A percentile compares a stretch with the other conserved stretches of the same genome.
phyloP scores from a whole-genome alignment of 2,329 filamentous ascomycete genomes.

The Xylariaceae sp. region DNA sequence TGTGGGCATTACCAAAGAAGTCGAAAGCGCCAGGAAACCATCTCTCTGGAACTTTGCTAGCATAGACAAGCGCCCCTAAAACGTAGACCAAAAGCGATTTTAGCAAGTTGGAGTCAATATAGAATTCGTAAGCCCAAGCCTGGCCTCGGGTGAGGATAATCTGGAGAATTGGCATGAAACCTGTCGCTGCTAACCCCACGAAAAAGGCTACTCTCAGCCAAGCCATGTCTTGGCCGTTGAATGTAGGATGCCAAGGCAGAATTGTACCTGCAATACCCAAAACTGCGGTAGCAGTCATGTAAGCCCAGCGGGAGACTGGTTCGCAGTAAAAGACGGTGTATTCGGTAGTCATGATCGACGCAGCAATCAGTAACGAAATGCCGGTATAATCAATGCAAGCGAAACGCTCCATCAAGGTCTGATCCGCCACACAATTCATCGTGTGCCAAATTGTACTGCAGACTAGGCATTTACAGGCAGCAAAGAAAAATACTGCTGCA shows the following conservation, averaged over 20 bases:
- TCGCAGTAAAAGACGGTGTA: slow-evolving; percentile 99
- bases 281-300: slow-evolving; percentile 80
- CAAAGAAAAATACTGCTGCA: slow-evolving; percentile 93
- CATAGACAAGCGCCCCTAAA: slow-evolving; percentile 83
- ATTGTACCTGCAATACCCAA: slow-evolving; percentile 89
- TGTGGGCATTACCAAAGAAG: slow-evolving; percentile 93
- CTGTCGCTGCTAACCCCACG: slow-evolving; percentile 83
- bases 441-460: slow-evolving; percentile 99
- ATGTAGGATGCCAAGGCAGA: slow-evolving; percentile 93
- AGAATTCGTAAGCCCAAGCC: slow-evolving; percentile 87
- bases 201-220: slow-evolving; percentile 95
- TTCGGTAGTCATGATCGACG: slow-evolving; percentile 97
- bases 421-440: slow-evolving; percentile 95
- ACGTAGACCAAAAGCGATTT: slow-evolving; percentile 91
- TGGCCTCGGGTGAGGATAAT: slow-evolving; percentile 78
- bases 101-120: slow-evolving; percentile 73
- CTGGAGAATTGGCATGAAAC: slow-evolving; percentile 87
- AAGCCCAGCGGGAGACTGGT: slow-evolving; percentile 81
- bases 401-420: slow-evolving; percentile 89
- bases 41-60: slow-evolving; percentile 88
- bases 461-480: slow-evolving; percentile 90
- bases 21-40: slow-evolving; percentile 95
- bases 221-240: slow-evolving; percentile 91
- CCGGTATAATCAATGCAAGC: slow-evolving; percentile 98
- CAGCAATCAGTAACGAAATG: slow-evolving; percentile 91